Evolutionary conservation across 345 rosid genomes (phyloP), one percentile per base, ranked within the genome.

Genomic region (Corymbia maculata): DNA sequence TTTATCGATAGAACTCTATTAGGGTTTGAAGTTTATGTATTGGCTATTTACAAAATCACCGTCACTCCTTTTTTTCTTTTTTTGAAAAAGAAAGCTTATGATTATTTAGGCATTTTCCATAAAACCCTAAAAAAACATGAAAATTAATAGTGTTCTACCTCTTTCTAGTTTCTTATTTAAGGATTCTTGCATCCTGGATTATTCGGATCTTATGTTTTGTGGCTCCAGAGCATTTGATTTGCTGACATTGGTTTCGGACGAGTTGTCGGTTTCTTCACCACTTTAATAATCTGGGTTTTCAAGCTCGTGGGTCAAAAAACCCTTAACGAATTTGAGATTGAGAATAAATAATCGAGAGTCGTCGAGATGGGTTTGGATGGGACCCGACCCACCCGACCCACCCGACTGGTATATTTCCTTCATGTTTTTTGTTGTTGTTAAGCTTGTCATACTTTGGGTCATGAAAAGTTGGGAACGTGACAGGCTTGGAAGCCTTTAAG

Each of bases 21-120:
- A 32, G 1, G 11, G 32, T 19, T 16, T 16, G 3, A 14, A 68
- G 22, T 30, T 14, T 68, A 75, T 36, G 2, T 42, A 75, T 19
- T 2, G 0, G 1, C 4, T 1, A 0, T 75, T 42, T 36, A 17
- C 14, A 75, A 10, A 36, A 9, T 10, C 4, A 3, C 6, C 22
- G 3, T n/a, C 49, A 2, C 49, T 19, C 47, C 36, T 36, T 4
- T 36, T 36, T 36, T 36, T n/a, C 6, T 36, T 12, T 68, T 32
- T 68, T 4, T 3, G 5, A 12, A 75, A 42, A 36, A 11, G 6
- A 42, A 75, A 19, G 22, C 6, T 36, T 6, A 42, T 0, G 8
- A 22, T 42, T 75, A 9, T 75, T 19, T 75, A 13, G 82, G 19
- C 22, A 36, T 36, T 36, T 36, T 36, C 4, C 42, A 36, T 36